Conservation (phyloP, 2,329 filamentous ascomycete genomes). For the Curvularia lunata region DNA sequence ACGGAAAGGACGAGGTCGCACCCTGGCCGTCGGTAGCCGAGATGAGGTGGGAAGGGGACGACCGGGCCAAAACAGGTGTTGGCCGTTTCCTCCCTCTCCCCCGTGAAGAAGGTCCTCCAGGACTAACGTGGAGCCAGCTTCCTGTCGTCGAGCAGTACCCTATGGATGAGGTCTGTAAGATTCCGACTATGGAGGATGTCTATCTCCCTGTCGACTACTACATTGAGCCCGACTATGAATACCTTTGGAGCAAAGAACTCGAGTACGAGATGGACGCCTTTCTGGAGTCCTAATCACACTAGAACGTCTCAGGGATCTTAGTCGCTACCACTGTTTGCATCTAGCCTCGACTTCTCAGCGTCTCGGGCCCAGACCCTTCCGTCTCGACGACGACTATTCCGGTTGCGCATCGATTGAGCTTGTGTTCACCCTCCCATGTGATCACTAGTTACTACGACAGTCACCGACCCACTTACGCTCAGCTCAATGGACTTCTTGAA, state of each 20-base stretch:
- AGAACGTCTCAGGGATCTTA: neutral
- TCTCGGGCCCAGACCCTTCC: neutral
- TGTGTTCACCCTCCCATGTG: constrained; percentile 9
- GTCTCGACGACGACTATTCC: neutral
- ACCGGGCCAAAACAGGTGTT: constrained; percentile 52
- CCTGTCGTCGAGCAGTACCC: constrained; percentile 46
- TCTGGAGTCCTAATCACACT: constrained; percentile 22
- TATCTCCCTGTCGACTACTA: constrained; percentile 47
- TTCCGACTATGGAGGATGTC: constrained; percentile 48
- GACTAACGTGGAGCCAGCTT: constrained; percentile 53
- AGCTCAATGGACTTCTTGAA: constrained; percentile 1
- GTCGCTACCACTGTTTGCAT: neutral
- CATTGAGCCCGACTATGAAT: constrained; percentile 37
- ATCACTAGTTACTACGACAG: constrained; percentile 9
- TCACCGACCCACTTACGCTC: constrained; percentile 6
- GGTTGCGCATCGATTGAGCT: constrained; percentile 25
- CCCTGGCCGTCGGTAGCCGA: constrained; percentile 52
- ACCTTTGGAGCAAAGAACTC: constrained; percentile 36
- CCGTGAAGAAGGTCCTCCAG: constrained; percentile 50
- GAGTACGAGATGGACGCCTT: constrained; percentile 38
- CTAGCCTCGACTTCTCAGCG: neutral
- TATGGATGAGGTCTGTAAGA: constrained; percentile 48
- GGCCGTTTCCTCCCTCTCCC: constrained; percentile 54
- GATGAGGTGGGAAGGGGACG: constrained; percentile 57
- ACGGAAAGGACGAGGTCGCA: constrained; percentile 46